Percentiles rank a stretch among this genome's conserved stretches.
These are phyloP conservation scores for Steccherinum ochraceum DNA, from an alignment of 768 basidiomycete genomes.

Conservation along the genomic window DNA sequence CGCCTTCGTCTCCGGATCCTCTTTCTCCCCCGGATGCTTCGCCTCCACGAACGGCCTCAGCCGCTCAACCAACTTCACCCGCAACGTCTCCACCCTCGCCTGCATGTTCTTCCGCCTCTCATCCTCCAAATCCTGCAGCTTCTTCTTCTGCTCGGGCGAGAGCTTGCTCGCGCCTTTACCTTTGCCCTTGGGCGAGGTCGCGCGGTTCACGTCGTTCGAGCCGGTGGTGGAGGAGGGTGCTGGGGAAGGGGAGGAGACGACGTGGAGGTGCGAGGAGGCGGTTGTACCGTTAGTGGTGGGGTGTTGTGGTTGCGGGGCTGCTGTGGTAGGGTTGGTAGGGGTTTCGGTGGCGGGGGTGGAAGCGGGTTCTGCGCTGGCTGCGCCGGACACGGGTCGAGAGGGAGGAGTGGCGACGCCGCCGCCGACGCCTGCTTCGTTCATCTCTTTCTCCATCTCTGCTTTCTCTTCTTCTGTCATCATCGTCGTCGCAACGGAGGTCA, in stretches of 20 bases:
- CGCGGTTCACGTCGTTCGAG: background rate
- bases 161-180: conserved; percentile 46
- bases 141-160: conserved; percentile 78
- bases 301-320: background rate
- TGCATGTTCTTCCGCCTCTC: conserved; percentile 78
- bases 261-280: background rate
- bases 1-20: conserved; percentile 74
- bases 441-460: conserved; percentile 74
- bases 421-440: conserved; percentile 35
- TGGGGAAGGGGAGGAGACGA: background rate
- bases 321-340: background rate
- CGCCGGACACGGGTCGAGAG: conserved; percentile 12
- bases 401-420: conserved; percentile 22
- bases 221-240: background rate
- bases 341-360: conserved; percentile 8
- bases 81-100: conserved; percentile 67
- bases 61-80: conserved; percentile 76
- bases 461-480: conserved; percentile 93
- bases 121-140: conserved; percentile 75
- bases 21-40: conserved; percentile 69
- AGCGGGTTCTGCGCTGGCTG: conserved; percentile 11
- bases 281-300: background rate
- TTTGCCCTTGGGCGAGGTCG: conserved; percentile 27
- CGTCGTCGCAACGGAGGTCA: conserved; percentile 77
- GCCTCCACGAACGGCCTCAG: conserved; percentile 90